phyloP scores from a whole-genome alignment of 306 rosid genomes.

The Astragalus membranaceus region DNA sequence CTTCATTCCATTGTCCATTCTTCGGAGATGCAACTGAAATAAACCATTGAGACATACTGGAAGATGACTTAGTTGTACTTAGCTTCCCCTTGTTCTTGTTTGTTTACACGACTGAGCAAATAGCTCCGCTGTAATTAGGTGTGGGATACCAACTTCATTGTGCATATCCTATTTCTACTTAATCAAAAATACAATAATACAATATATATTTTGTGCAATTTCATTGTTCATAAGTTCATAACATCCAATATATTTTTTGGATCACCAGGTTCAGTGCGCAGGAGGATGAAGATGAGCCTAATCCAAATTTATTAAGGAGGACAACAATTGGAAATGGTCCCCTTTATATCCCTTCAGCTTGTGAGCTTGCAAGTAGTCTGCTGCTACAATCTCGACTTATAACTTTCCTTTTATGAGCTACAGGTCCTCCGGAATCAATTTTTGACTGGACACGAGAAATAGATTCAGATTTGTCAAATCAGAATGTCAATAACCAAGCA shows the following conservation, averaged over 20 bases:
- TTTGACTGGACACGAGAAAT: conserved; percentile 89
- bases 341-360: conserved; percentile 19
- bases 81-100: neutral
- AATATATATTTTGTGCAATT: neutral
- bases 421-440: conserved; percentile 90
- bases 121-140: neutral
- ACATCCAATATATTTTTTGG: neutral
- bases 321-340: conserved; percentile 95
- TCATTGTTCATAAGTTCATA: neutral
- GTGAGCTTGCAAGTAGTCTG: conserved; percentile 17
- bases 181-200: too few species aligned
- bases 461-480: conserved; percentile 75
- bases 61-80: conserved; percentile 11
- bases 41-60: neutral
- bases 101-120: neutral
- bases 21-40: conserved; percentile 20
- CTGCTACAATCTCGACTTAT: conserved; percentile 18
- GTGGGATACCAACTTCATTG: neutral
- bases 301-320: conserved; percentile 66
- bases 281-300: conserved; percentile 91
- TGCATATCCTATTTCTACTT: neutral
- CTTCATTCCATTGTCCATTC: conserved; percentile 11
- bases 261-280: conserved; percentile 80
- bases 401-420: conserved; percentile 21
- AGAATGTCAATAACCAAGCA: conserved; percentile 75